Conservation (phyloP, 176 grass and related monocot genomes). For the Aechmea fasciata region DNA sequence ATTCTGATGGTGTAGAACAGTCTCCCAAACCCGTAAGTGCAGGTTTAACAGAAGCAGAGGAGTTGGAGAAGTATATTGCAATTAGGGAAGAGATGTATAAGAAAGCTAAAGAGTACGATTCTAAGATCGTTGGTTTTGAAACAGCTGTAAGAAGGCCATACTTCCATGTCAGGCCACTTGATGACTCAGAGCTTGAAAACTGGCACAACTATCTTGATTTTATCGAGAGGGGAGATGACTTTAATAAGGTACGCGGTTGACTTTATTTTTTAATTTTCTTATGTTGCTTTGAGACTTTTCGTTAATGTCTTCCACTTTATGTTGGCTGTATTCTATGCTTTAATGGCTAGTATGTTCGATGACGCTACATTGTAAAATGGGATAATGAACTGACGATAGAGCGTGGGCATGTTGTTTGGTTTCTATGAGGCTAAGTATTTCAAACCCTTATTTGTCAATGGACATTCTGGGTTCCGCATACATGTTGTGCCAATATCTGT, state of each 20-base stretch:
- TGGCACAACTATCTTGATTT: conserved; percentile 99
- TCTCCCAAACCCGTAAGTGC: conserved; percentile 37
- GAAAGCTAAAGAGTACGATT: conserved; percentile 97
- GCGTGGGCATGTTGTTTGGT: conserved; percentile 87
- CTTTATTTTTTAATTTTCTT: conserved; percentile 11
- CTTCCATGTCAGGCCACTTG: conserved; percentile 97
- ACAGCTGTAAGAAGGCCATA: conserved; percentile 96
- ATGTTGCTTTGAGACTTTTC: conserved; percentile 21
- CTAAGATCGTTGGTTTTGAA: conserved; percentile 87
- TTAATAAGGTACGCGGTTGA: conserved; percentile 73
- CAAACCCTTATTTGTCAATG: conserved; percentile 99
- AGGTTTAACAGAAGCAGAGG: conserved; percentile 56
- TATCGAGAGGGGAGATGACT: conserved; percentile 85
- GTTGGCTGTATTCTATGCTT: conserved; percentile 73
- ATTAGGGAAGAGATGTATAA: conserved; percentile 92
- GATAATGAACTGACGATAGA: conserved; percentile 97
- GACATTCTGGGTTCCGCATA: conserved; percentile 95
- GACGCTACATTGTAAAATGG: conserved; percentile 94
- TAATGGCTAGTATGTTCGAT: conserved; percentile 84
- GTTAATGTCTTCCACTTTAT: conserved; percentile 46
- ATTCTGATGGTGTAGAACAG: conserved; percentile 41
- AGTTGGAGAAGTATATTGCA: conserved; percentile 69
- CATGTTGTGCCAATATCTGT: conserved; percentile 54
- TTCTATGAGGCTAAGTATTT: conserved; percentile 99
- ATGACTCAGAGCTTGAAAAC: conserved; percentile 96